phyloP scores from a whole-genome alignment of 2,329 filamentous ascomycete genomes.

The Trematosphaeria pertusa region DNA sequence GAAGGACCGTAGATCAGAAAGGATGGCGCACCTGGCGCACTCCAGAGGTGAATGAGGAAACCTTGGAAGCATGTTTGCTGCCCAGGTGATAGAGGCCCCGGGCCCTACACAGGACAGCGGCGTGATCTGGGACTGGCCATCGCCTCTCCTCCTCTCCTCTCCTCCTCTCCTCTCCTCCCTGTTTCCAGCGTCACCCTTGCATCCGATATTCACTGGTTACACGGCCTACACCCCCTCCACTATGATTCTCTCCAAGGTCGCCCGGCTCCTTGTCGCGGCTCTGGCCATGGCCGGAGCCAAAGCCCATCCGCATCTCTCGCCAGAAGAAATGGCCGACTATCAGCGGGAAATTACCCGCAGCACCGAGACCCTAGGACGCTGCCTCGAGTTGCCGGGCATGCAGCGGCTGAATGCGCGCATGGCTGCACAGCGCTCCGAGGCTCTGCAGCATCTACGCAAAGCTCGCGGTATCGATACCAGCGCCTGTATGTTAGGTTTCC shows the following conservation, averaged over 20 bases:
- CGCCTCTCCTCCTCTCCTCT: background rate
- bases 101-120: background rate
- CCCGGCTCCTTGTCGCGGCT: conserved; percentile 5
- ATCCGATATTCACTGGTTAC: too few relatives aligned
- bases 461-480: conserved; percentile 15
- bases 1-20: too few relatives aligned
- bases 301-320: conserved; percentile 11
- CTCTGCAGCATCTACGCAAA: conserved; percentile 18
- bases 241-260: background rate
- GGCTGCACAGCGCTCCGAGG: conserved; percentile 8
- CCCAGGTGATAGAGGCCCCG: background rate
- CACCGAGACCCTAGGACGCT: conserved; percentile 13
- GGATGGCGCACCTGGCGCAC: too few relatives aligned
- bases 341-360: conserved; percentile 3
- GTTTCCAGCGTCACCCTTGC: background rate
- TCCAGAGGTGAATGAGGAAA: too few relatives aligned
- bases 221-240: too few relatives aligned
- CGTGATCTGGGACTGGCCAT: background rate
- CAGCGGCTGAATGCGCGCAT: conserved; percentile 14
- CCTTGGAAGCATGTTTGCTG: too few relatives aligned
- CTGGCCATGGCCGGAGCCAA: background rate
- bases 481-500: background rate
- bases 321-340: conserved; percentile 15
- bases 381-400: conserved; percentile 14
- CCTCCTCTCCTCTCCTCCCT: background rate